Evolutionary conservation across 2,329 filamentous ascomycete genomes (phyloP), one percentile per base, ranked within the genome.

Genomic region (Anthostomella pinea): DNA sequence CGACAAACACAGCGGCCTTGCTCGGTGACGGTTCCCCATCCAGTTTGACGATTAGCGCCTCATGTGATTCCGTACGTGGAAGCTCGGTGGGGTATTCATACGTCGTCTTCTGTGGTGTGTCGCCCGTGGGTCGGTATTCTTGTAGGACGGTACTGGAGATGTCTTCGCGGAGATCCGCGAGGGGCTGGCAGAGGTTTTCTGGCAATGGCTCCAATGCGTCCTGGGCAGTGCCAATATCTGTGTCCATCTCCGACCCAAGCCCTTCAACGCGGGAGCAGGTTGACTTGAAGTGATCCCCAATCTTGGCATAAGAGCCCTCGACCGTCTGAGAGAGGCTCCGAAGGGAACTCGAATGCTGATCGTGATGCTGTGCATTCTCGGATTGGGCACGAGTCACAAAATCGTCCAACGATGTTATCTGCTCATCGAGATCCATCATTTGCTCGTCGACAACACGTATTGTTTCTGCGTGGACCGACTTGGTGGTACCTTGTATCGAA

Each of bases 391-490:
- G 81, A 20, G 83, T 76, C 24, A 97, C 88, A 52, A 96, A 95
- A 48, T 91, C 87, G 54, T 97, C 91, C 6, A 98, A 75, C 1
- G 87, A 86, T 38, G 82, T 79, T 77, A 98, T 90, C 62, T 97
- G 88, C n/a, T 73, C 76, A 43, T 86, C 83, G 57, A 98, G 84
- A 49, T 95, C 87, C 38, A 78, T 75, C 67, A 94, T 86, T 65
- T 98, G 93, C 39, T 85, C 83, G 54, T 91, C 86, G 9, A 97
- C 90, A 39, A 94, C 91, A 6, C 83, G 83, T 19, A 95, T 80
- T 0, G 91, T 96, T 64, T 95, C 86, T 21, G 85, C 84, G 50
- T 98, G 90, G 1, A 97, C 89, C 3, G 87, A 87, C 51, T 86
- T 85, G 0, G 91, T 90, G 0, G 86, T 86, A 6, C 77, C 75